Conservation (phyloP, 371 early-diverging fungal species). For the Mucor plumbeus region DNA sequence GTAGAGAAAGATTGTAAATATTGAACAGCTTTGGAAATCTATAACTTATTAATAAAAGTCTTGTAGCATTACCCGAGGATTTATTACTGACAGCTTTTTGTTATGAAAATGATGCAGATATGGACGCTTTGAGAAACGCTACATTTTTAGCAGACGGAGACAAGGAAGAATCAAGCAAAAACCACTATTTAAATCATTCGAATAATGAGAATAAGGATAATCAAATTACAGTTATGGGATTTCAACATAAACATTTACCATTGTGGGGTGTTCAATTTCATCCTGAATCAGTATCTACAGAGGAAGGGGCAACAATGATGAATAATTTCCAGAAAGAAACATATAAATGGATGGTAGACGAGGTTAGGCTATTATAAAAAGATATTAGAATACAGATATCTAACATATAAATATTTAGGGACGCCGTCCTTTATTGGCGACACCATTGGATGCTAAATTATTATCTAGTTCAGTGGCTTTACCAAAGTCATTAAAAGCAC, state of each 20-base stretch:
- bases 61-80: constrained; percentile 62
- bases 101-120: constrained; percentile 50
- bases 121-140: constrained; percentile 42
- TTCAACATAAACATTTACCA: constrained; percentile 74
- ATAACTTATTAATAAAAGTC: neutral
- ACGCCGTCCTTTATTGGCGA: neutral
- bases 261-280: constrained; percentile 96
- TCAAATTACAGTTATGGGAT: constrained; percentile 76
- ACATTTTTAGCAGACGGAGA: constrained; percentile 36
- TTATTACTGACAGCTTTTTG: constrained; percentile 65
- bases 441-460: constrained; percentile 10
- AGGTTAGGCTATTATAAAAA: constrained; percentile 16
- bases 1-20: constrained; percentile 59
- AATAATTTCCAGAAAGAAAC: constrained; percentile 75
- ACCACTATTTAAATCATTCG: constrained; percentile 38
- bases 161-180: neutral
- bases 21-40: too few relatives aligned
- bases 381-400: neutral
- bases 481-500: neutral
- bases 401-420: neutral
- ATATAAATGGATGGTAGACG: constrained; percentile 36
- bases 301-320: constrained; percentile 73
- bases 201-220: neutral
- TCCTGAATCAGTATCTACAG: constrained; percentile 93
- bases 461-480: constrained; percentile 20